Conservation (phyloP, 768 basidiomycete species). For the Atractiella rhizophila region DNA sequence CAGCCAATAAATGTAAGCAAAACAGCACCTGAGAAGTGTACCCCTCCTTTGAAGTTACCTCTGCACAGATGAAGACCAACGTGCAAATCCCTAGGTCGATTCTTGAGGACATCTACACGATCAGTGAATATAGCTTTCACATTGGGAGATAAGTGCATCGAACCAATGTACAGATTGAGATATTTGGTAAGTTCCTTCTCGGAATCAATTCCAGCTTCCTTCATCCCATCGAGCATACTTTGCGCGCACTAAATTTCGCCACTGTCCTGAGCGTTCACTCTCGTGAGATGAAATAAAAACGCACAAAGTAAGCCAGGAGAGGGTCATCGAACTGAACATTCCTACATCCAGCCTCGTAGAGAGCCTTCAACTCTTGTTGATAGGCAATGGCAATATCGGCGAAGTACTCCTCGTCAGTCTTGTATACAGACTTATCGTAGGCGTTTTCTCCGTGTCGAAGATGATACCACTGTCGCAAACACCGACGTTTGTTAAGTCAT, state of each 20-base stretch:
- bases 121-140: too few species aligned
- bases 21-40: conserved; percentile 14
- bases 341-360: conserved; percentile 27
- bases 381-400: conserved; percentile 30
- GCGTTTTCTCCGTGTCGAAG: conserved; percentile 16
- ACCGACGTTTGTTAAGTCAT: background rate
- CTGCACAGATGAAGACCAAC: conserved; percentile 18
- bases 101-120: too few species aligned
- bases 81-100: conserved; percentile 16
- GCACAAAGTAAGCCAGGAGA: conserved; percentile 31
- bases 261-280: background rate
- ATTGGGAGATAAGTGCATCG: too few species aligned
- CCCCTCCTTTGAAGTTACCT: conserved; percentile 11
- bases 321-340: conserved; percentile 31
- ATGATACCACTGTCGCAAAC: conserved; percentile 13
- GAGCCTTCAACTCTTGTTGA: conserved; percentile 26
- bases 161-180: conserved; percentile 32
- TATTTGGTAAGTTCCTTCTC: conserved; percentile 29
- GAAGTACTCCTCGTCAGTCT: conserved; percentile 36
- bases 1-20: background rate
- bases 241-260: conserved; percentile 28
- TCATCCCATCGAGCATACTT: conserved; percentile 32
- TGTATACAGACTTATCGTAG: conserved; percentile 30
- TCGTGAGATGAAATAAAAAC: background rate
- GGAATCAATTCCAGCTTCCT: conserved; percentile 32